Evolutionary conservation across 495 filamentous ascomycete genomes (phyloP).

Genomic region (Xylaria palmicola): DNA sequence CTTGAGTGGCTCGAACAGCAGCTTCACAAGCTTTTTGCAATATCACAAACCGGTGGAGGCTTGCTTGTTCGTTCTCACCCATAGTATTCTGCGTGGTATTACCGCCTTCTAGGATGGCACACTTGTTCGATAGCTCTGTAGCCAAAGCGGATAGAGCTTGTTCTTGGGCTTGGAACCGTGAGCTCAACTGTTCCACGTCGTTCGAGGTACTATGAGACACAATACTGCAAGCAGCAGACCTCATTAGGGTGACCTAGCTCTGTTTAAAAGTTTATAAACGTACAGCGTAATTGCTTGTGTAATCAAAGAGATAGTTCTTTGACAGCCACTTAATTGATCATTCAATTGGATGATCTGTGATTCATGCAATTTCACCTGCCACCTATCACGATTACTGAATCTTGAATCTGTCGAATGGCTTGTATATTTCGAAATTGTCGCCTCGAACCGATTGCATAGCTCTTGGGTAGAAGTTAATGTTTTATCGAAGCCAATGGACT

Average conservation of each 20-base stretch:
- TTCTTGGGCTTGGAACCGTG: too few relatives aligned
- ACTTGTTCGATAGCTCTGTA: too few relatives aligned
- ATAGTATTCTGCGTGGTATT: neutral
- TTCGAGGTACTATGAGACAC: too few relatives aligned
- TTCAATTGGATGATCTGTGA: neutral
- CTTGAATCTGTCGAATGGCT: neutral
- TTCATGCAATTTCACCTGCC: neutral
- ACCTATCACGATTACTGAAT: neutral
- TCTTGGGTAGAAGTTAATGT: neutral
- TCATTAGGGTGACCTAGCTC: too few relatives aligned
- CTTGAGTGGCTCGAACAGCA: neutral
- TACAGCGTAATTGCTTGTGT: too few relatives aligned
- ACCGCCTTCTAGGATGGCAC: neutral
- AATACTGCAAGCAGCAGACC: too few relatives aligned
- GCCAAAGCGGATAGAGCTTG: too few relatives aligned
- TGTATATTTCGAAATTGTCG: neutral
- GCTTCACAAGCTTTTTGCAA: neutral
- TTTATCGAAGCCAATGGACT: neutral
- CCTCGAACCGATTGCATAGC: neutral
- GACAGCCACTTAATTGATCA: neutral
- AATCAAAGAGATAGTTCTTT: neutral
- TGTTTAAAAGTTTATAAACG: too few relatives aligned
- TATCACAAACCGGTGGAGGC: neutral
- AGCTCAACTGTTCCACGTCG: too few relatives aligned
- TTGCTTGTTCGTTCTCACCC: neutral